Percentiles rank a stretch among this genome's conserved stretches.
phyloP scores from a whole-genome alignment of 2,329 filamentous ascomycete genomes.

The Pseudocercospora musae region DNA sequence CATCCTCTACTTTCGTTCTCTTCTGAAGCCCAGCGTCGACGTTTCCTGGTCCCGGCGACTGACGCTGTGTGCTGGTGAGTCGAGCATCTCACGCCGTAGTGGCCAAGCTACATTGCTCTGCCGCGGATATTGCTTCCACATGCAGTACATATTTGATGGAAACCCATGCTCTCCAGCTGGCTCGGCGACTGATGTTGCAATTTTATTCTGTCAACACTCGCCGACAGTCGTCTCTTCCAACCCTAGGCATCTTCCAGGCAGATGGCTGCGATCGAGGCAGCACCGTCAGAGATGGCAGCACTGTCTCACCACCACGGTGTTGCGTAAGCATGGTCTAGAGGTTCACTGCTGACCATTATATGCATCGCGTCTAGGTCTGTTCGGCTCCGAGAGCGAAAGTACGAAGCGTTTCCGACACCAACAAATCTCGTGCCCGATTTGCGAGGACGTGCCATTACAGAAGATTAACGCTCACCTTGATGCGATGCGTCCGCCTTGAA shows the following conservation, averaged over 20 bases:
- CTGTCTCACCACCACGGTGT: too few species aligned
- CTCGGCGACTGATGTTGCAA: neutral
- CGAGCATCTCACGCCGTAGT: neutral
- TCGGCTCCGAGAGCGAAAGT: constrained; percentile 6
- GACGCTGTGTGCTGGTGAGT: constrained; percentile 43
- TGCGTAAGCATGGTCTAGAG: too few species aligned
- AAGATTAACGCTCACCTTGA: constrained; percentile 43
- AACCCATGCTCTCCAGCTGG: too few species aligned
- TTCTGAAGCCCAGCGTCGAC: constrained; percentile 41
- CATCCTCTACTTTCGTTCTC: constrained; percentile 42
- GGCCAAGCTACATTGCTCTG: too few species aligned
- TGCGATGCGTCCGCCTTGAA: constrained; percentile 16
- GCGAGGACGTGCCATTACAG: constrained; percentile 32
- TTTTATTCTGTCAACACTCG: neutral
- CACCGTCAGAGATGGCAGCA: too few species aligned
- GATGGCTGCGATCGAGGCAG: too few species aligned
- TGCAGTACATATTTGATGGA: too few species aligned
- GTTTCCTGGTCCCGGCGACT: constrained; percentile 44
- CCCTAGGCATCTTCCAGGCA: constrained; percentile 34
- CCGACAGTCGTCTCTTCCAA: neutral
- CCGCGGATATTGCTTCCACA: too few species aligned
- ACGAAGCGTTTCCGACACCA: constrained; percentile 4
- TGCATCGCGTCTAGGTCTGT: too few species aligned
- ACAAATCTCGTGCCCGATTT: constrained; percentile 42
- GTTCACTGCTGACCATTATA: too few species aligned